phyloP scores from a whole-genome alignment of 2,329 filamentous ascomycete species.

The Aureobasidium namibiae region DNA sequence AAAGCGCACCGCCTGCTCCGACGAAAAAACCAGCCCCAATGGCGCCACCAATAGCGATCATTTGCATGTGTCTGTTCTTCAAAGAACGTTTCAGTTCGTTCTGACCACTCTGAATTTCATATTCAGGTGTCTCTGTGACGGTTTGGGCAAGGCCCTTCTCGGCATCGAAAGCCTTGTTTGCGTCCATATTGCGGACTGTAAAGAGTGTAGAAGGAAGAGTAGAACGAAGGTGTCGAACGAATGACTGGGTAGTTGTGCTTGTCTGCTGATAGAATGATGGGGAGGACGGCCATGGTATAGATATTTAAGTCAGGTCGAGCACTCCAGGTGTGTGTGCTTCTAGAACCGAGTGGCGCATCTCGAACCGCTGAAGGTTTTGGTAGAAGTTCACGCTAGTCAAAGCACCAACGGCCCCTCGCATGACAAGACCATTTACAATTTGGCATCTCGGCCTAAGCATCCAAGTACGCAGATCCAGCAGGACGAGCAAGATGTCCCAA shows the following conservation, averaged over 20 bases:
- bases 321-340: not conserved
- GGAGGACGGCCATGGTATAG: not conserved
- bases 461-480: not conserved
- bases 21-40: slow-evolving; percentile 47
- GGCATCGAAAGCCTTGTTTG: slow-evolving; percentile 8
- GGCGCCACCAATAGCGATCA: slow-evolving; percentile 26
- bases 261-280: not conserved
- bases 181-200: not conserved
- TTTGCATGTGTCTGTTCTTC: slow-evolving; percentile 26
- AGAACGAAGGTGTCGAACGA: slow-evolving; percentile 2
- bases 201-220: not conserved
- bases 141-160: not conserved
- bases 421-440: not conserved
- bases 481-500: not conserved
- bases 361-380: slow-evolving; percentile 3
- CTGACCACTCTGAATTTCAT: slow-evolving; percentile 1
- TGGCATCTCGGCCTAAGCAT: not conserved
- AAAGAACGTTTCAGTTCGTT: slow-evolving; percentile 11
- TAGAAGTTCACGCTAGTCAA: not conserved
- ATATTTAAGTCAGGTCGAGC: not conserved
- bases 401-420: not conserved
- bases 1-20: slow-evolving; percentile 37
- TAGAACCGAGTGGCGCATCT: slow-evolving; percentile 5
- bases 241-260: not conserved
- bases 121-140: not conserved